Conservation (phyloP, 2,329 filamentous ascomycete genomes). For the Drechslera avenae region DNA sequence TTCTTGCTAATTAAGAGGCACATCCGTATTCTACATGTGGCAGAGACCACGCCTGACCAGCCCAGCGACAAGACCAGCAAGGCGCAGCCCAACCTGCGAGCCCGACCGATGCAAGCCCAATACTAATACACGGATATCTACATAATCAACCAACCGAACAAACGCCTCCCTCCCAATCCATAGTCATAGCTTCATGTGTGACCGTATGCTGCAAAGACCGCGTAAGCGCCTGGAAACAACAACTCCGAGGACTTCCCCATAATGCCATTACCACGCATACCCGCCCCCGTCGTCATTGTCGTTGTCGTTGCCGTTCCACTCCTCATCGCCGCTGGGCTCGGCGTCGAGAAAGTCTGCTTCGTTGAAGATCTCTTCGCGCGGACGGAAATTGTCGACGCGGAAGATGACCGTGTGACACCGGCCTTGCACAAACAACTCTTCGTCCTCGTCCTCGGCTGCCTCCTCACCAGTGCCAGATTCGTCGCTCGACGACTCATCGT, state of each 20-base stretch:
- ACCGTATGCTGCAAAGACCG: too few relatives aligned
- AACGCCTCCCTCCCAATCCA: conserved; percentile 28
- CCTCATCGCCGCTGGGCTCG: conserved; percentile 62
- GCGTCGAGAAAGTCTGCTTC: conserved; percentile 75
- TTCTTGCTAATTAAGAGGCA: background rate
- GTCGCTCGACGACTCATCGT: conserved; percentile 38
- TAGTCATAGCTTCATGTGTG: too few relatives aligned
- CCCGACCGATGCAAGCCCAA: conserved; percentile 22
- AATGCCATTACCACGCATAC: conserved; percentile 33
- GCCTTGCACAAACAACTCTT: conserved; percentile 63
- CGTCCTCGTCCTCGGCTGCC: conserved; percentile 19
- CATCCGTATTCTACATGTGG: conserved; percentile 7
- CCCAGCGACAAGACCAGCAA: background rate
- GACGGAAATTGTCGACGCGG: conserved; percentile 76
- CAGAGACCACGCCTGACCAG: conserved; percentile 3
- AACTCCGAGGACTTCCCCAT: background rate
- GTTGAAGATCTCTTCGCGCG: conserved; percentile 68
- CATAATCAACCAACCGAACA: conserved; percentile 8
- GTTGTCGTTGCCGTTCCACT: conserved; percentile 62
- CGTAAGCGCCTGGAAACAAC: background rate
- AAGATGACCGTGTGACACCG: conserved; percentile 73
- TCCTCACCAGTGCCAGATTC: conserved; percentile 30
- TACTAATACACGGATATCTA: conserved; percentile 20
- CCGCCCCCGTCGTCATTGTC: conserved; percentile 50
- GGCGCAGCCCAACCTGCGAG: conserved; percentile 27